phyloP scores from a whole-genome alignment of 2,329 filamentous ascomycete species.

The Cercospora sp. region DNA sequence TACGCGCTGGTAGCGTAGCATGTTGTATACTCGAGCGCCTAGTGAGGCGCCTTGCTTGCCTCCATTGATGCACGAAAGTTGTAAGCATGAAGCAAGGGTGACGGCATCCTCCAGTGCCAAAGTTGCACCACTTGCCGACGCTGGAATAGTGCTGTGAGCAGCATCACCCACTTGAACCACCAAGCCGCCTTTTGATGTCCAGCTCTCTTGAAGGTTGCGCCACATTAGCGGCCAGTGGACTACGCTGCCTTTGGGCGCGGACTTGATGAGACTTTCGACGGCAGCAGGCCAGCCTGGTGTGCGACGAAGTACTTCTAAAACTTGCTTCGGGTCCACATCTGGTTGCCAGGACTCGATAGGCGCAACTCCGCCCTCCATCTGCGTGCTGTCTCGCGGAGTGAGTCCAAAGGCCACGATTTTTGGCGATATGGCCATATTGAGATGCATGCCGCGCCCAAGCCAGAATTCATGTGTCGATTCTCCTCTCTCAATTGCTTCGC shows the following conservation, averaged over 20 bases:
- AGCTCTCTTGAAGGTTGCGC: slow-evolving; percentile 48
- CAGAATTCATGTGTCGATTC: slow-evolving; percentile 29
- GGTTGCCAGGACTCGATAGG: slow-evolving; percentile 50
- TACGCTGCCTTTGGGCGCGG: slow-evolving; percentile 49
- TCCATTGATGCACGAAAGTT: slow-evolving; percentile 44
- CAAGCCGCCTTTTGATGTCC: slow-evolving; percentile 47
- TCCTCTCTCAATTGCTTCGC: background rate
- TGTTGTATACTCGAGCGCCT: slow-evolving; percentile 20
- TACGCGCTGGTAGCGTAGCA: slow-evolving; percentile 48
- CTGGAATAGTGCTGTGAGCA: slow-evolving; percentile 49
- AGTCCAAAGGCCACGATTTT: slow-evolving; percentile 52
- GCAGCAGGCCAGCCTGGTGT: slow-evolving; percentile 48
- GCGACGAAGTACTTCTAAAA: slow-evolving; percentile 47
- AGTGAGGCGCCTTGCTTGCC: slow-evolving; percentile 40
- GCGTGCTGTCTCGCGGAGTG: slow-evolving; percentile 39
- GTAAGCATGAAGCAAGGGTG: slow-evolving; percentile 49
- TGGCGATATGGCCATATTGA: slow-evolving; percentile 48
- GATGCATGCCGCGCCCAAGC: slow-evolving; percentile 39
- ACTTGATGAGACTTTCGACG: slow-evolving; percentile 49
- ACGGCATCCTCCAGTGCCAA: slow-evolving; percentile 52
- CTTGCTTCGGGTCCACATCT: slow-evolving; percentile 48
- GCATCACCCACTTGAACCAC: slow-evolving; percentile 50
- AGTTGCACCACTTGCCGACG: slow-evolving; percentile 50
- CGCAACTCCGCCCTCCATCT: slow-evolving; percentile 17
- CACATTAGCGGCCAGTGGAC: slow-evolving; percentile 54